Conservation (phyloP, 768 basidiomycete genomes). For the Lanmaoa rubissima region DNA sequence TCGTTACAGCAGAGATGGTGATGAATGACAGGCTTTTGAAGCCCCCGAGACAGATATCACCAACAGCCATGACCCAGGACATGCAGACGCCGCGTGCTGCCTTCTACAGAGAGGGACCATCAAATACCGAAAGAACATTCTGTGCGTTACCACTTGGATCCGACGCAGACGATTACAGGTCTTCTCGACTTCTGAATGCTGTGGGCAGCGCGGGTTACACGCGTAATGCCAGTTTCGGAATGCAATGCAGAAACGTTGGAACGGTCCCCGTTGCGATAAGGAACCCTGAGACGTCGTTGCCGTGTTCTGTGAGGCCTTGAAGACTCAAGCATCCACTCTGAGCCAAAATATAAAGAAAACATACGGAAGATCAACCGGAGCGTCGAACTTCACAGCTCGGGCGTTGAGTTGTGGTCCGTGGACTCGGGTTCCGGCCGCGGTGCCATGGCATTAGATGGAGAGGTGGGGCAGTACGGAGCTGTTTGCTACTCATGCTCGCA, state of each 20-base stretch:
- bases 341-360: background rate
- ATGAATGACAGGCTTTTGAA: conserved; percentile 11
- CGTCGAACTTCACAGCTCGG: background rate
- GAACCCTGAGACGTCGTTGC: background rate
- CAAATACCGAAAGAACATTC: conserved; percentile 15
- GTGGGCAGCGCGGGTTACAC: conserved; percentile 4
- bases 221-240: background rate
- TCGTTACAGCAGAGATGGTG: background rate
- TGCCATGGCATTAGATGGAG: no score
- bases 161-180: background rate
- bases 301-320: background rate
- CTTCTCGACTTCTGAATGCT: conserved; percentile 23
- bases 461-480: background rate
- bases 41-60: background rate
- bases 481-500: background rate
- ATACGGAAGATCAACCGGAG: background rate
- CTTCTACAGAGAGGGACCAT: background rate
- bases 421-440: background rate
- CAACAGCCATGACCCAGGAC: conserved; percentile 14
- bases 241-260: conserved; percentile 6
- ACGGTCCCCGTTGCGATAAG: background rate
- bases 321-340: background rate
- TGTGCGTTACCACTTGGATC: conserved; percentile 6
- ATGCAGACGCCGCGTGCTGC: conserved; percentile 21
- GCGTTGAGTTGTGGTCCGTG: no score